Evolutionary conservation across 2,329 filamentous ascomycete genomes (phyloP).

Genomic region (Lachnellula arida): DNA sequence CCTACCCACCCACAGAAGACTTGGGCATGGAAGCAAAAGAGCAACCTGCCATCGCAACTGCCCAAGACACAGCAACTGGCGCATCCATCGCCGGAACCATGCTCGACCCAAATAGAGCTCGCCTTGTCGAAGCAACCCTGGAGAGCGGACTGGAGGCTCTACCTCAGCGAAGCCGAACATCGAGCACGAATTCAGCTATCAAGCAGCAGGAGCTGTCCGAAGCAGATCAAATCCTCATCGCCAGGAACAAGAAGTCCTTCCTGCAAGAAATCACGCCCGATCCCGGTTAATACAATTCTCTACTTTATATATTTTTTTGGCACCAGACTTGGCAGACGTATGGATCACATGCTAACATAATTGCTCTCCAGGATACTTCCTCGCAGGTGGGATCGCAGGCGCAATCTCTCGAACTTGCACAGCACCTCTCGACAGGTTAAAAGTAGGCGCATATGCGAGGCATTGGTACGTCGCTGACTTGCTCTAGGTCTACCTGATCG

Average conservation of each 20-base stretch:
- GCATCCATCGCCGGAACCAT: slow-evolving; percentile 8
- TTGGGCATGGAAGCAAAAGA: background rate
- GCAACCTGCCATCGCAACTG: background rate
- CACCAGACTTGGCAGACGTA: background rate
- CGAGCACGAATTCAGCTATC: background rate
- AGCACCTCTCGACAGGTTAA: slow-evolving; percentile 91
- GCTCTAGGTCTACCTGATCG: slow-evolving; percentile 75
- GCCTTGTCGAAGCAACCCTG: slow-evolving; percentile 11
- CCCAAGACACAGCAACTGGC: slow-evolving; percentile 2
- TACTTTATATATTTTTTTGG: background rate
- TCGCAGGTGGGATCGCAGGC: slow-evolving; percentile 91
- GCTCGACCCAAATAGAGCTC: slow-evolving; percentile 12
- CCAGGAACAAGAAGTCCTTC: slow-evolving; percentile 25
- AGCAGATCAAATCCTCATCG: slow-evolving; percentile 12
- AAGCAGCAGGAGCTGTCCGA: slow-evolving; percentile 8
- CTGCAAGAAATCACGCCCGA: slow-evolving; percentile 54
- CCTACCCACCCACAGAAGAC: slow-evolving; percentile 2
- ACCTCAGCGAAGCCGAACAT: background rate
- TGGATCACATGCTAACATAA: background rate
- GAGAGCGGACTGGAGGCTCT: background rate
- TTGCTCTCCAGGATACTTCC: slow-evolving; percentile 70
- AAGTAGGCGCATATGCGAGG: slow-evolving; percentile 36
- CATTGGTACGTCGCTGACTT: background rate
- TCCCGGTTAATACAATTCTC: slow-evolving; percentile 44
- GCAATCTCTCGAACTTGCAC: slow-evolving; percentile 93